These are phyloP conservation scores for Fragilariopsis cylindrus DNA, from an alignment of 108 stramenopile species.

Conservation along the genomic window DNA sequence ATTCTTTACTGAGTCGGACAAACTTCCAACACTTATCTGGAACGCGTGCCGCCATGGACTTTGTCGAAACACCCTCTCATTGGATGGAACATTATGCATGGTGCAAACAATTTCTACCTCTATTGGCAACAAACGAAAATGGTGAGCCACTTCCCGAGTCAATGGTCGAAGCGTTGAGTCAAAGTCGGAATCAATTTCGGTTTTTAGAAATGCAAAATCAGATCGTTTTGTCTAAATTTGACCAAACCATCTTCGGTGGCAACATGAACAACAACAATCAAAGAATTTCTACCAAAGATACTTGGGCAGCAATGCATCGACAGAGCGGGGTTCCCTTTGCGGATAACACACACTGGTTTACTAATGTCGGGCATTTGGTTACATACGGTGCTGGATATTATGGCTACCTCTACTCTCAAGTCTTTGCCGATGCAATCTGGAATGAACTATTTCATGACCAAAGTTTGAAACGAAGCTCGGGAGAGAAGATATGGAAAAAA, in stretches of 20 bases:
- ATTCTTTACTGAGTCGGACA: constrained; percentile 92
- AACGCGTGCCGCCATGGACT: constrained; percentile 90
- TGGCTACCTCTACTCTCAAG: constrained; percentile 83
- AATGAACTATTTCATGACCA: constrained; percentile 39
- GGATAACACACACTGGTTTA: constrained; percentile 81
- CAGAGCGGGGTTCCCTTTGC: constrained; percentile 64
- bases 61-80: constrained; percentile 89
- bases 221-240: constrained; percentile 75
- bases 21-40: constrained; percentile 96
- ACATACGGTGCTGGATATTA: constrained; percentile 90
- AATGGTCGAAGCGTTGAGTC: constrained; percentile 42
- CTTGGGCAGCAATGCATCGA: constrained; percentile 61
- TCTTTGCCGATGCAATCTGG: constrained; percentile 85
- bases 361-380: constrained; percentile 82
- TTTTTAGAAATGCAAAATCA: constrained; percentile 81
- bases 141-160: constrained; percentile 65
- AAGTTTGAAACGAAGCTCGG: constrained; percentile 37
- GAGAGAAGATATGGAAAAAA: constrained; percentile 75
- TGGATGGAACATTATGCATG: constrained; percentile 81
- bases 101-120: constrained; percentile 59
- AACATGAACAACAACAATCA: background rate
- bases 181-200: constrained; percentile 66
- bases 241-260: constrained; percentile 79
- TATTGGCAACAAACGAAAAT: constrained; percentile 50
- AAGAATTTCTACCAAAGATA: constrained; percentile 42